These are phyloP conservation scores for Madurella mycetomatis DNA, from an alignment of 2,329 filamentous ascomycete genomes.

Conservation along the genomic window DNA sequence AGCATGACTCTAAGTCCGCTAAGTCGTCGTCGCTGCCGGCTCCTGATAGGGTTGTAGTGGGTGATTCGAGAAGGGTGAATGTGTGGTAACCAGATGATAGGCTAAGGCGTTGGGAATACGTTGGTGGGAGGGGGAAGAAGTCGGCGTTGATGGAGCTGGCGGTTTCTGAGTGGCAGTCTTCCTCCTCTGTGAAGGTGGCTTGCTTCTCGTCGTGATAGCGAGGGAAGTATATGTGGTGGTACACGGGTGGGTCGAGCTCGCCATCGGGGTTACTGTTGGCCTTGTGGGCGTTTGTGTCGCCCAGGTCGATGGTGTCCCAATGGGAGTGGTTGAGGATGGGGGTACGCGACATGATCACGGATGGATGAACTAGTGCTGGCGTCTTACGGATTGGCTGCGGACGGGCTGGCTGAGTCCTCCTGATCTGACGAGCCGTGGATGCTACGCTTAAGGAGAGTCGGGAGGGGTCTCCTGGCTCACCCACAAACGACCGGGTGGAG, in stretches of 20 bases:
- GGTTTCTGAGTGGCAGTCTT: too few relatives aligned
- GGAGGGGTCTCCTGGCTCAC: background rate
- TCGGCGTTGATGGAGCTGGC: too few relatives aligned
- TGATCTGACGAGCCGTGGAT: background rate
- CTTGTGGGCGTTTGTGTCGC: background rate
- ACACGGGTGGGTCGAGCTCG: background rate
- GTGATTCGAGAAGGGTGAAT: too few relatives aligned
- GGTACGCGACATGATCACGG: background rate
- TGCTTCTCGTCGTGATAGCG: too few relatives aligned
- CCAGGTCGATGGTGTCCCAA: constrained; percentile 4
- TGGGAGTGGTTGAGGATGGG: constrained; percentile 6
- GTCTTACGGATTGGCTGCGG: background rate
- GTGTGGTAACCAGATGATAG: too few relatives aligned
- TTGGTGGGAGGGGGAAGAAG: too few relatives aligned
- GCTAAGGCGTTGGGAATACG: too few relatives aligned
- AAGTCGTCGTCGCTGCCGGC: background rate
- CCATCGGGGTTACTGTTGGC: background rate
- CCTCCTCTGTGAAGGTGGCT: too few relatives aligned
- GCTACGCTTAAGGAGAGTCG: background rate
- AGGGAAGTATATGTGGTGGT: background rate
- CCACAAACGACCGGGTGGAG: background rate
- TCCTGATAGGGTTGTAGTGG: background rate
- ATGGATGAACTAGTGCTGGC: background rate
- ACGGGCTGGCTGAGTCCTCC: background rate
- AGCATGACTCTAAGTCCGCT: background rate